Percentiles rank a stretch among this genome's conserved stretches.
phyloP scores from a whole-genome alignment of 78 protist genomes.

The Planoprotostelium fungivorum region DNA sequence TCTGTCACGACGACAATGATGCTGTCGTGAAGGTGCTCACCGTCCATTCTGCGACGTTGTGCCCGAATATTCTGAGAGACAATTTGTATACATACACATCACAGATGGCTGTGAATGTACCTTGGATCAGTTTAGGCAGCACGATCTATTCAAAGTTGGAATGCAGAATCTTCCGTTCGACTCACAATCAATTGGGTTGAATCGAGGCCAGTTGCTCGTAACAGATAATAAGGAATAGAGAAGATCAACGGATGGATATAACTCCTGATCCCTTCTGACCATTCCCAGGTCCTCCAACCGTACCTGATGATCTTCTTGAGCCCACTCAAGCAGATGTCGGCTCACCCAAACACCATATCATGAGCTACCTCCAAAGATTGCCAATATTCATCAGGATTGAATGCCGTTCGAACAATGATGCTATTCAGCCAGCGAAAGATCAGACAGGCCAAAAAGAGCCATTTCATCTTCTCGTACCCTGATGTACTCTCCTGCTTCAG shows the following conservation, averaged over 20 bases:
- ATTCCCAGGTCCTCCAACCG: conserved; percentile 20
- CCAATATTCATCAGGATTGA: conserved; percentile 53
- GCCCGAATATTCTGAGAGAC: not conserved
- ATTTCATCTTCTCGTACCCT: too few relatives aligned
- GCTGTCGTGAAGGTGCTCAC: not conserved
- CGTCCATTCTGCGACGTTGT: not conserved
- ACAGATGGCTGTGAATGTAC: not conserved
- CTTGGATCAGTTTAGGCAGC: not conserved
- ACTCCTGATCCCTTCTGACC: conserved; percentile 12
- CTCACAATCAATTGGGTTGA: not conserved
- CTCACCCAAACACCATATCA: conserved; percentile 15
- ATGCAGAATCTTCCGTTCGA: not conserved
- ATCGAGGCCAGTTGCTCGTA: not conserved
- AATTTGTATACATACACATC: not conserved
- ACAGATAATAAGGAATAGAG: not conserved
- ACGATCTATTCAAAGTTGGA: not conserved
- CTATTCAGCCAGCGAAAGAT: not conserved
- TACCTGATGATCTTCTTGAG: not conserved
- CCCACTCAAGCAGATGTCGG: not conserved
- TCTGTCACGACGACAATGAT: not conserved
- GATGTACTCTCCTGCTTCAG: too few relatives aligned
- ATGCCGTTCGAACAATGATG: conserved; percentile 10
- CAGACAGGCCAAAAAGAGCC: not conserved
- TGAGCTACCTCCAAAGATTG: conserved; percentile 54
- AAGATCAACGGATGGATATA: not conserved